Evolutionary conservation across 495 filamentous ascomycete genomes (phyloP).

Genomic region (Aspergillus avenaceus): DNA sequence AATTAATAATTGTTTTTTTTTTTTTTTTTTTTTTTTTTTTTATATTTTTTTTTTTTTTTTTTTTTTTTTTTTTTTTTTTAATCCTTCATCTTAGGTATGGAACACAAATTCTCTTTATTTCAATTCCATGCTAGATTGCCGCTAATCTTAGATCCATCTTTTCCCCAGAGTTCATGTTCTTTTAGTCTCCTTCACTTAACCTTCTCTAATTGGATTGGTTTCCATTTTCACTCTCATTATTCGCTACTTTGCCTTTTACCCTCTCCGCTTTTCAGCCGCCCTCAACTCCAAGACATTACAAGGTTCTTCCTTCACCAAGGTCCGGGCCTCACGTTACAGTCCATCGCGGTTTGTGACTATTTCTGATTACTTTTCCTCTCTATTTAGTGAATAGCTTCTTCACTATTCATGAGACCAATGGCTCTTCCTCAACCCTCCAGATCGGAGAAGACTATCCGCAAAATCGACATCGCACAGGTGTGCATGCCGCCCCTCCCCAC

Average conservation of each 20-base stretch:
- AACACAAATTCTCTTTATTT: not conserved
- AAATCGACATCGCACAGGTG: conserved; percentile 75
- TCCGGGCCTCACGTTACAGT: not conserved
- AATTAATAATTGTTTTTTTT: not conserved
- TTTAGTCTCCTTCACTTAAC: not conserved
- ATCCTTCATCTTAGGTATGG: too few species aligned
- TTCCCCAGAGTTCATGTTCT: conserved; percentile 1
- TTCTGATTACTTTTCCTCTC: conserved; percentile 1
- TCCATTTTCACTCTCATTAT: not conserved
- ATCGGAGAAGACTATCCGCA: conserved; percentile 42
- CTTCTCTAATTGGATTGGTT: conserved; percentile 22
- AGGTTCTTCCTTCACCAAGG: conserved; percentile 8
- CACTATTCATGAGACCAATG: conserved; percentile 24
- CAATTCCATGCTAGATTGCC: not conserved
- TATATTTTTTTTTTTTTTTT: not conserved
- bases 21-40: not conserved
- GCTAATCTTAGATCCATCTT: not conserved
- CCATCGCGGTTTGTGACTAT: conserved; percentile 8
- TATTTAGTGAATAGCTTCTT: conserved; percentile 5
- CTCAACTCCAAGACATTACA: conserved; percentile 14
- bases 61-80: not conserved
- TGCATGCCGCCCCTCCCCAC: conserved; percentile 2
- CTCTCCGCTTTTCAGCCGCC: conserved; percentile 19
- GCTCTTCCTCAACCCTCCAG: conserved; percentile 28
- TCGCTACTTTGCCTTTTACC: conserved; percentile 16